phyloP scores from a whole-genome alignment of 2,329 filamentous ascomycete species.

The Mariannaea sp. region DNA sequence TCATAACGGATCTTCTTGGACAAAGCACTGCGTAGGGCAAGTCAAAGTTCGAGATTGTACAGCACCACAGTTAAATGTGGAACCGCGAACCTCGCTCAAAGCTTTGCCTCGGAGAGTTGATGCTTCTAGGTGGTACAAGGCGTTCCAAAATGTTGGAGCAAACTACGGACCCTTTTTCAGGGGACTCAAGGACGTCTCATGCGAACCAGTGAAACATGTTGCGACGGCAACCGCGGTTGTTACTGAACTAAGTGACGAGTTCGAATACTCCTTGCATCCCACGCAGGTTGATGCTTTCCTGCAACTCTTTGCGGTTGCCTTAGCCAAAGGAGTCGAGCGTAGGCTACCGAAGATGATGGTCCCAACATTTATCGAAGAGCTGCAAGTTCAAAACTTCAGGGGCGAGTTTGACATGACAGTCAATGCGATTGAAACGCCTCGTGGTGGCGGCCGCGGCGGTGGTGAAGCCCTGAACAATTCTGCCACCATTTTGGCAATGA shows the following conservation, averaged over 20 bases:
- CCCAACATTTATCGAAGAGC: constrained; percentile 8
- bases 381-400: constrained; percentile 7
- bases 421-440: background rate
- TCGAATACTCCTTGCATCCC: constrained; percentile 17
- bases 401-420: constrained; percentile 7
- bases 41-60: background rate
- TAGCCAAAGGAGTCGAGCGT: constrained; percentile 8
- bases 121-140: background rate
- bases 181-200: background rate
- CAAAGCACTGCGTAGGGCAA: constrained; percentile 29
- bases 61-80: background rate
- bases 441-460: background rate
- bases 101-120: background rate
- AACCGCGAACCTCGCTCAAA: background rate
- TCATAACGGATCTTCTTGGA: constrained; percentile 31
- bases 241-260: constrained; percentile 4
- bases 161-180: constrained; percentile 4
- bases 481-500: constrained; percentile 3
- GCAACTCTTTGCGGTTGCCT: constrained; percentile 14
- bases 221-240: background rate
- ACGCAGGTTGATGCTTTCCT: constrained; percentile 16
- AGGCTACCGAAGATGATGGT: constrained; percentile 11
- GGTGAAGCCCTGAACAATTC: background rate
- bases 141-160: background rate
- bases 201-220: background rate